Evolutionary conservation across 2,329 filamentous ascomycete genomes (phyloP).

Genomic region (Hymenoscyphus occultus): DNA sequence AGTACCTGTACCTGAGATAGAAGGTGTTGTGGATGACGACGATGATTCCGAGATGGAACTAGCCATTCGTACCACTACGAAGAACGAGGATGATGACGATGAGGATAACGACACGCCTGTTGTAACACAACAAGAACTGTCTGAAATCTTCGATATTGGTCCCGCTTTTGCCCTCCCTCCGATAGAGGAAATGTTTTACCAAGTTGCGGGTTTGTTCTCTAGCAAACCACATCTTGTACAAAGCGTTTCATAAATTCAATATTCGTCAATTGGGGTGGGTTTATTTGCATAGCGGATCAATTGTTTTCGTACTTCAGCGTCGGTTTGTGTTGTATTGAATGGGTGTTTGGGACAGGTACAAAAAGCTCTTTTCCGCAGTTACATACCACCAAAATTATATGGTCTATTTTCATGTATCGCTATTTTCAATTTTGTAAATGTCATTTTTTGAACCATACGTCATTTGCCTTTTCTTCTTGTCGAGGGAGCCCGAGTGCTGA

Average conservation of each 20-base stretch:
- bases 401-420: background rate
- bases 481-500: too few relatives aligned
- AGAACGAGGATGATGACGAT: constrained; percentile 46
- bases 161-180: constrained; percentile 68
- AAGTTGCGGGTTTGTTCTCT: constrained; percentile 63
- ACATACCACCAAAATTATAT: background rate
- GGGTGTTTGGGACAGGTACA: background rate
- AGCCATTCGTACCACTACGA: constrained; percentile 35
- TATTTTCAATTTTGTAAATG: too few relatives aligned
- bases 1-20: constrained; percentile 23
- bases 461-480: too few relatives aligned
- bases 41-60: constrained; percentile 32
- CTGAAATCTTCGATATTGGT: constrained; percentile 67
- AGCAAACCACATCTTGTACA: constrained; percentile 47
- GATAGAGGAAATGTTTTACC: constrained; percentile 73
- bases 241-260: constrained; percentile 14
- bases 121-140: constrained; percentile 64
- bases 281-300: constrained; percentile 21
- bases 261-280: constrained; percentile 2
- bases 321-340: background rate
- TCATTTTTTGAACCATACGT: too few relatives aligned
- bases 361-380: background rate
- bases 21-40: constrained; percentile 34
- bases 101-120: constrained; percentile 56
- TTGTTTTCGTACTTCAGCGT: constrained; percentile 19